Evolutionary conservation across 73 alveolate species (phyloP), one percentile per base, ranked within the genome.

Genomic region (Paramecium biaurelia): DNA sequence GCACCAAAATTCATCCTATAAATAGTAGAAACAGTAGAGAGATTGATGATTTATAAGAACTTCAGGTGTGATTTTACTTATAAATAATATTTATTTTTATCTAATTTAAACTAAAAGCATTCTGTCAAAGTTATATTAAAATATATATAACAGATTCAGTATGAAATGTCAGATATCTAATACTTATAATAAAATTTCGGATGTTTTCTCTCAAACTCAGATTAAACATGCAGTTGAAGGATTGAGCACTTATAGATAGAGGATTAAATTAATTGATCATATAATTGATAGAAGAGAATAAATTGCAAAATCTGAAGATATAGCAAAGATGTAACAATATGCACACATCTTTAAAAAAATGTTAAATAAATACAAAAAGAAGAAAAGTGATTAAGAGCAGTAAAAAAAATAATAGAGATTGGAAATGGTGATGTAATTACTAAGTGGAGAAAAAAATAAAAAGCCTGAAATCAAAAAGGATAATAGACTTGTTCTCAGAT

Each of bases 361-460:
- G 90, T 5, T 63, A 10, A 3, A 32, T 30, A 63, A 63, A 63
- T 63, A 14, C 28, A 26, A 32, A 20, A 63, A 63, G 28, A 63
- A 63, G 45, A 63, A 63, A 32, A 63, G 84, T 63, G 45, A 63
- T 32, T 9, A 63, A 63, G 49, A 63, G 8, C 4, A 63, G 9
- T 28, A 41, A 42, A 6, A 23, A 47, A 47, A 43, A 79, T 11
- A 79, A 45, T n/a, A 23, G 30, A 41, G 56, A 45, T 12, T 79
- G 30, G 90, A 79, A 8, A 79, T 79, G 90, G 72, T 79, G 4
- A 79, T 79, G 90, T 12, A 79, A 24, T 26, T 79, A 45, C 56
- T 79, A 1, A 45, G 45, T 12, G 84, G 45, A 28, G 84, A 63
- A 63, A 63, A 63, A 11, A 26, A 32, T 30, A 63, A 63, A 63